These are phyloP conservation scores for Neurospora terricola DNA, from an alignment of 495 filamentous ascomycete species.

Conservation along the genomic window DNA sequence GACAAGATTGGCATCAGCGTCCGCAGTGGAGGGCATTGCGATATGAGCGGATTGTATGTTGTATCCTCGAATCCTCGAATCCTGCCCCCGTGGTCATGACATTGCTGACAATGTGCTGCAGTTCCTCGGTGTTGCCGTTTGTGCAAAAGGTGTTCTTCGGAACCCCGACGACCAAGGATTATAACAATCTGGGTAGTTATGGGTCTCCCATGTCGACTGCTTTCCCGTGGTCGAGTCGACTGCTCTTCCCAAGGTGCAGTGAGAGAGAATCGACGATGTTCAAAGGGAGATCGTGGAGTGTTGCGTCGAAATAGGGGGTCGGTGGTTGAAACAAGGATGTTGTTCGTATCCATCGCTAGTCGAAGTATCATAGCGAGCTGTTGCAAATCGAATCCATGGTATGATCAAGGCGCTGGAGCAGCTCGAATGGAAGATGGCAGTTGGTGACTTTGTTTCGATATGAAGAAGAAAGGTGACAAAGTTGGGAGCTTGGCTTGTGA, in stretches of 20 bases:
- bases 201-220: conserved; percentile 37
- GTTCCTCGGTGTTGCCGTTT: conserved; percentile 39
- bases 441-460: background rate
- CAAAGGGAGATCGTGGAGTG: background rate
- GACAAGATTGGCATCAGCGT: conserved; percentile 42
- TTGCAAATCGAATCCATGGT: background rate
- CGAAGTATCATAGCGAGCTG: background rate
- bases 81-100: background rate
- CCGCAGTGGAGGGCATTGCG: conserved; percentile 39
- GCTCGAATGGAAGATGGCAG: background rate
- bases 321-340: background rate
- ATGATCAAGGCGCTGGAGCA: background rate
- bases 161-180: conserved; percentile 37
- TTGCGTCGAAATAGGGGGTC: background rate
- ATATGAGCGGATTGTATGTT: conserved; percentile 39
- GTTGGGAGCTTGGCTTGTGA: background rate
- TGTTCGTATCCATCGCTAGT: background rate
- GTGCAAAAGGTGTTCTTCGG: conserved; percentile 41
- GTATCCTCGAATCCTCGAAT: background rate
- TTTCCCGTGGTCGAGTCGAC: conserved; percentile 39
- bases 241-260: conserved; percentile 21
- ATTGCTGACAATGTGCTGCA: conserved; percentile 8
- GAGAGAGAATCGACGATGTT: background rate
- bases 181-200: conserved; percentile 33
- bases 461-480: background rate